Percentiles rank a stretch among this genome's conserved stretches.
phyloP scores from a whole-genome alignment of 2,329 filamentous ascomycete species.

The Ophiobolus disseminans region DNA sequence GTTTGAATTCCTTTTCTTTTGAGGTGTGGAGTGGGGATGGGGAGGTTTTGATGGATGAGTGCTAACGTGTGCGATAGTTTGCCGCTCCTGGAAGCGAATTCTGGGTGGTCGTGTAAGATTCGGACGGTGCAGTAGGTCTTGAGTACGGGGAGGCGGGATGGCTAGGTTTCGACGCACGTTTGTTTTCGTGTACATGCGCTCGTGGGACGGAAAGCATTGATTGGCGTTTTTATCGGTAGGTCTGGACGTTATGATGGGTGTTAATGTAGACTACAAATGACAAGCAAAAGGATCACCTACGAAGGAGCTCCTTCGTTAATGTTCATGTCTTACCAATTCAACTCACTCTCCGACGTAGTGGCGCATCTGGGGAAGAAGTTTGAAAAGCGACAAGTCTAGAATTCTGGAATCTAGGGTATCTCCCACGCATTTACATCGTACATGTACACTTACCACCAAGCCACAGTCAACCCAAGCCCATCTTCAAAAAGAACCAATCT shows the following conservation, averaged over 20 bases:
- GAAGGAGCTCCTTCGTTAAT: too few species aligned
- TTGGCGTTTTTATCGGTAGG: slow-evolving; percentile 1
- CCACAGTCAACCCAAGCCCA: not conserved
- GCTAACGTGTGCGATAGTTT: slow-evolving; percentile 66
- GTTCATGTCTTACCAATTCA: too few species aligned
- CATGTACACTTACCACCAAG: too few species aligned
- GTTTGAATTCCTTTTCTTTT: too few species aligned
- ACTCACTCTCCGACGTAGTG: too few species aligned
- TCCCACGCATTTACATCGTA: not conserved
- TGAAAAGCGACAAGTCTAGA: not conserved
- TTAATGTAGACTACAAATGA: not conserved
- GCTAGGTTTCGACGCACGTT: not conserved
- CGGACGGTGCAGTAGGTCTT: slow-evolving; percentile 64
- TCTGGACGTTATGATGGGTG: not conserved
- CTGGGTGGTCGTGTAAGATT: slow-evolving; percentile 90
- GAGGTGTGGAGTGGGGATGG: not conserved
- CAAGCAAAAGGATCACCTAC: not conserved
- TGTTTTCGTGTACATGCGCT: slow-evolving; percentile 2
- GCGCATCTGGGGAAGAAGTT: too few species aligned
- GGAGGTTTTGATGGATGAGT: slow-evolving; percentile 1
- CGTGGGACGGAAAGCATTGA: not conserved
- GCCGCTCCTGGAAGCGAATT: slow-evolving; percentile 79
- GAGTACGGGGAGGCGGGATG: not conserved
- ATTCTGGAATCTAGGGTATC: not conserved
- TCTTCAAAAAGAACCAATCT: slow-evolving; percentile 43